Percentiles rank a stretch among this genome's conserved stretches.
Conservation (phyloP, 2,329 filamentous ascomycete genomes). For the Fusarium haematococcum region DNA sequence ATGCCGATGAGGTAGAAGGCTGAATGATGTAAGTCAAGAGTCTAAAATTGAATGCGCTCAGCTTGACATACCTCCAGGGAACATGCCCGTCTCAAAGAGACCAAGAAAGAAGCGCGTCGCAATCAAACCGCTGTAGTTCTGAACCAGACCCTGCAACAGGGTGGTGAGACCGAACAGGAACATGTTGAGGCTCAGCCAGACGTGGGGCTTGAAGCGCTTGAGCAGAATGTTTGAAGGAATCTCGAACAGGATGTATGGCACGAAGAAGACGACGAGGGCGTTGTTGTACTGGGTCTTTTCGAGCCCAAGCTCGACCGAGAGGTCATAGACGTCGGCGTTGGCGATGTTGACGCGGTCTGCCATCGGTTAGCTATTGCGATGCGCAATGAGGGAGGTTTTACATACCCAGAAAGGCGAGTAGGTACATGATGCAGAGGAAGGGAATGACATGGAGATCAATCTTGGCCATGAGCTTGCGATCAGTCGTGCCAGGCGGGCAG, state of each 20-base stretch:
- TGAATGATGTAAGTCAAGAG: slow-evolving; percentile 56
- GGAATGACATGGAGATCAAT: slow-evolving; percentile 80
- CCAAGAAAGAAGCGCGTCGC: slow-evolving; percentile 89
- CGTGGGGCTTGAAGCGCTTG: slow-evolving; percentile 70
- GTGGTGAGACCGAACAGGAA: slow-evolving; percentile 83
- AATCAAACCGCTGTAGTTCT: slow-evolving; percentile 82
- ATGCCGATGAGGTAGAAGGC: slow-evolving; percentile 81
- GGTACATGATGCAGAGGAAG: slow-evolving; percentile 78
- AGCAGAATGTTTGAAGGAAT: slow-evolving; percentile 77
- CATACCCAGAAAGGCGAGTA: slow-evolving; percentile 73
- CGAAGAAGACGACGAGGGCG: slow-evolving; percentile 83
- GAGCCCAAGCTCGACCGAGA: slow-evolving; percentile 73
- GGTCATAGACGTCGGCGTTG: slow-evolving; percentile 77
- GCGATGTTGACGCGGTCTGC: slow-evolving; percentile 79
- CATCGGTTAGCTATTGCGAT: background rate
- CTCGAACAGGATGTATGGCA: slow-evolving; percentile 79
- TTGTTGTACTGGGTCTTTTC: slow-evolving; percentile 75
- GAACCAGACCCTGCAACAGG: slow-evolving; percentile 80
- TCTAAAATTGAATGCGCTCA: background rate
- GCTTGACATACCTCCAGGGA: slow-evolving; percentile 55
- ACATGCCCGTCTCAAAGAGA: slow-evolving; percentile 80
- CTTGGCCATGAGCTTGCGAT: slow-evolving; percentile 74
- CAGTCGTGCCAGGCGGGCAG: slow-evolving; percentile 69
- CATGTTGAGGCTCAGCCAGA: slow-evolving; percentile 87
- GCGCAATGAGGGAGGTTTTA: background rate